Percentiles rank a stretch among this genome's conserved stretches.
Conservation (phyloP, 2,329 filamentous ascomycete species). For the Trichoderma sp. region DNA sequence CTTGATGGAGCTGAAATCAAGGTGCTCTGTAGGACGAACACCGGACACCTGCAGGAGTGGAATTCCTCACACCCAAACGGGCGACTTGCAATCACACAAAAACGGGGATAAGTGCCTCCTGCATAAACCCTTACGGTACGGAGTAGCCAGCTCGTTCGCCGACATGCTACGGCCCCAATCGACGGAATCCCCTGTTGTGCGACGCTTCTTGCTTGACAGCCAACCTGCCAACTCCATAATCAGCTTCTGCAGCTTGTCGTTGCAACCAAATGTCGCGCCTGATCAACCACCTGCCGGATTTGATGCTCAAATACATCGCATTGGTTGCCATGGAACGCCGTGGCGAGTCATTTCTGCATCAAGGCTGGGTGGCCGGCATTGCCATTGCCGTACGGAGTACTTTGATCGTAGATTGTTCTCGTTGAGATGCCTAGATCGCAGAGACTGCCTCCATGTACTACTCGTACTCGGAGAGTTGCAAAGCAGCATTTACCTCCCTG, state of each 20-base stretch:
- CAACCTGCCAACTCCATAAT: neutral
- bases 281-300: neutral
- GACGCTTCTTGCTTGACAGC: constrained; percentile 14
- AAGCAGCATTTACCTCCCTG: neutral
- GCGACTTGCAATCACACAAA: neutral
- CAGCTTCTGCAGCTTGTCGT: constrained; percentile 7
- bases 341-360: neutral
- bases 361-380: neutral
- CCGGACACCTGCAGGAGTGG: constrained; percentile 12
- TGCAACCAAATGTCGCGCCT: constrained; percentile 4
- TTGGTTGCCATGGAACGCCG: neutral
- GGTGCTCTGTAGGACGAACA: constrained; percentile 16
- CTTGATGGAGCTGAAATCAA: neutral
- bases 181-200: constrained; percentile 11
- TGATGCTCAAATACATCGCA: neutral
- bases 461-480: neutral
- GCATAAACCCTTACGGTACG: constrained; percentile 5
- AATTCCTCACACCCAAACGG: neutral
- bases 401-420: neutral
- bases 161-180: neutral
- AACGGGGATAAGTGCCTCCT: constrained; percentile 5
- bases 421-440: neutral
- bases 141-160: constrained; percentile 9
- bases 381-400: neutral
- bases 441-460: neutral